These are phyloP conservation scores for Aegilops sharonensis DNA, from an alignment of 176 grass and related monocot genomes.

Conservation along the genomic window DNA sequence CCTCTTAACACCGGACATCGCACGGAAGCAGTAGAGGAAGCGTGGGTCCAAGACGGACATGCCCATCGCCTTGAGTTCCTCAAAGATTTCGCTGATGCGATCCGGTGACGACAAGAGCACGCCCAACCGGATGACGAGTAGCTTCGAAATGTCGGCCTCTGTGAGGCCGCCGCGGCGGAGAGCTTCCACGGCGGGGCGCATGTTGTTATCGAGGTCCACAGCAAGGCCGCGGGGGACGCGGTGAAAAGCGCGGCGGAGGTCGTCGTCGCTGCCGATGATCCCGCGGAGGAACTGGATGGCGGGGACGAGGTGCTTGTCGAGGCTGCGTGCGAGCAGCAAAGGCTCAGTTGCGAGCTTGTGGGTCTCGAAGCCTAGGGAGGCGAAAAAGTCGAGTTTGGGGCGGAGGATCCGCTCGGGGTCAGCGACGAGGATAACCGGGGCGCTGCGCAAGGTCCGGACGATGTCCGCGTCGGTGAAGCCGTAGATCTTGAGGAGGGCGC, in stretches of 20 bases:
- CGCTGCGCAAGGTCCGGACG: neutral
- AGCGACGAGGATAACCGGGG: neutral
- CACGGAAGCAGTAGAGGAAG: constrained; percentile 21
- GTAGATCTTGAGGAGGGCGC: constrained; percentile 30
- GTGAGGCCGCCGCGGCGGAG: constrained; percentile 20
- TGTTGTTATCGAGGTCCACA: neutral
- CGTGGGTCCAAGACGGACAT: neutral
- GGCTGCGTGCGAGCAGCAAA: constrained; percentile 6
- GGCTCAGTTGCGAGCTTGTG: neutral
- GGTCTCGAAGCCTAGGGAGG: constrained; percentile 17
- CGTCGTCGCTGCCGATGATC: constrained; percentile 17
- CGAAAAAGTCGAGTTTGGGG: constrained; percentile 51
- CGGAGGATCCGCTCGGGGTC: constrained; percentile 26
- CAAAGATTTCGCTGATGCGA: constrained; percentile 21
- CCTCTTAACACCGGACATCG: neutral
- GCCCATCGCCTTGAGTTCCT: constrained; percentile 31
- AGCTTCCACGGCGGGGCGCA: constrained; percentile 35
- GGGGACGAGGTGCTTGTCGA: constrained; percentile 29
- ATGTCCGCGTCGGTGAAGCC: constrained; percentile 44
- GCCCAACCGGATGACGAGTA: constrained; percentile 12
- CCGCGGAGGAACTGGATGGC: constrained; percentile 30
- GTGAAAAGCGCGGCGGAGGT: neutral
- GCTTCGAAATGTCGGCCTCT: constrained; percentile 4
- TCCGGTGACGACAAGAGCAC: neutral
- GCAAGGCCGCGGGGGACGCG: neutral